A percentile compares a stretch with the other conserved stretches of the same genome.
Evolutionary conservation across 2,329 filamentous ascomycete genomes (phyloP).

Genomic region (Colletotrichum sp.): DNA sequence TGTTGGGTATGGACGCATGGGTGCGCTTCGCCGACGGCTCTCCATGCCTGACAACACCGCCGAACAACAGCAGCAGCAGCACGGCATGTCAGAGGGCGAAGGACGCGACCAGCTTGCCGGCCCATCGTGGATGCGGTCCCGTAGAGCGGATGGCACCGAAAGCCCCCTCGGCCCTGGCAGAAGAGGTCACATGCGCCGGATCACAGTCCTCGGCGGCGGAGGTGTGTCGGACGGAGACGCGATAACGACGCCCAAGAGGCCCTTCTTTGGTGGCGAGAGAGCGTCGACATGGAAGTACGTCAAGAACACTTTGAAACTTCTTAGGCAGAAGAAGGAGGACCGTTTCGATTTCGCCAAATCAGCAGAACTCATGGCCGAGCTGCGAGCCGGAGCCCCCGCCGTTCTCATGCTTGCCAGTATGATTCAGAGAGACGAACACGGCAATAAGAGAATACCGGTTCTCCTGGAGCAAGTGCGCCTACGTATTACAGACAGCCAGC

Average conservation of each 20-base stretch:
- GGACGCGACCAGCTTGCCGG: conserved; percentile 67
- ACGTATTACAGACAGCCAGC: conserved; percentile 79
- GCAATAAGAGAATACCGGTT: conserved; percentile 92
- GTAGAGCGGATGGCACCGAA: conserved; percentile 48
- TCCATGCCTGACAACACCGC: conserved; percentile 68
- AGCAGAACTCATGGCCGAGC: conserved; percentile 92
- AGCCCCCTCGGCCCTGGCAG: conserved; percentile 55
- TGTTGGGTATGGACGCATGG: conserved; percentile 49
- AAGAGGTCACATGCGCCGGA: conserved; percentile 67
- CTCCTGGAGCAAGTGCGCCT: conserved; percentile 94
- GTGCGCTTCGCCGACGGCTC: conserved; percentile 64
- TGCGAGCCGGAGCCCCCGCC: conserved; percentile 90
- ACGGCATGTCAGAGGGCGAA: conserved; percentile 76
- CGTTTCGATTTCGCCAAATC: conserved; percentile 94
- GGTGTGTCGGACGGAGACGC: conserved; percentile 68
- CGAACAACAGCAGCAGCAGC: conserved; percentile 51
- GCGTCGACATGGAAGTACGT: conserved; percentile 88
- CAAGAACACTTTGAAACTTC: conserved; percentile 83
- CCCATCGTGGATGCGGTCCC: conserved; percentile 57
- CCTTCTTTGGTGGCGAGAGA: conserved; percentile 68
- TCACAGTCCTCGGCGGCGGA: conserved; percentile 70
- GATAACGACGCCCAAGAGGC: conserved; percentile 58
- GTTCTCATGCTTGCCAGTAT: conserved; percentile 95
- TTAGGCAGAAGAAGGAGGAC: conserved; percentile 84
- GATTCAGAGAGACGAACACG: conserved; percentile 96